Percentiles rank a stretch among this genome's conserved stretches.
Evolutionary conservation across 192 early-diverging fungal species (phyloP).

Genomic region (Jimgerdemannia lactiflua): DNA sequence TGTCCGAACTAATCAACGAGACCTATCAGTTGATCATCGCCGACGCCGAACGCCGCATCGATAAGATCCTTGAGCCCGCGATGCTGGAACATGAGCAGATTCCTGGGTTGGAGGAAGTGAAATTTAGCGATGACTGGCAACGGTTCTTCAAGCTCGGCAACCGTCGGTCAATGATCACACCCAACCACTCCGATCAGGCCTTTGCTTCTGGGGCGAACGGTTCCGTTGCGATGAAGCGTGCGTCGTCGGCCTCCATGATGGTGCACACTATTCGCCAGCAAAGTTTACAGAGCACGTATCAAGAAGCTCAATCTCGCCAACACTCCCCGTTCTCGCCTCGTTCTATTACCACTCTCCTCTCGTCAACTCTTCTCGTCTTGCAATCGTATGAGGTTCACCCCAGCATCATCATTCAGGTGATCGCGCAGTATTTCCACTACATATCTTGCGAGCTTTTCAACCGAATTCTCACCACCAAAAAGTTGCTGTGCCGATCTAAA

Average conservation of each 20-base stretch:
- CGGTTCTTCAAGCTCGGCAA: constrained; percentile 46
- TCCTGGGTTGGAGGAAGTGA: constrained; percentile 56
- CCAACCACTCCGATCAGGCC: background rate
- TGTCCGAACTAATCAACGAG: constrained; percentile 80
- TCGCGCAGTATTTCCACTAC: constrained; percentile 78
- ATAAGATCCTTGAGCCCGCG: constrained; percentile 61
- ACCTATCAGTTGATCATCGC: constrained; percentile 61
- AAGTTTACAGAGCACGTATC: background rate
- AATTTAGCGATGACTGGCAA: constrained; percentile 57
- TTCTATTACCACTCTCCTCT: constrained; percentile 70
- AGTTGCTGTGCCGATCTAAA: constrained; percentile 71
- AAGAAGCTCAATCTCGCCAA: constrained; percentile 13
- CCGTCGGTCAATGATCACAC: constrained; percentile 22
- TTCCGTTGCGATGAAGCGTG: constrained; percentile 5
- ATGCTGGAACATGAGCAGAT: constrained; percentile 72
- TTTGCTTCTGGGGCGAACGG: background rate
- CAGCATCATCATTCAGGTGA: constrained; percentile 62
- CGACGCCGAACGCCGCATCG: constrained; percentile 63
- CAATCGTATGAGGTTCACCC: constrained; percentile 75
- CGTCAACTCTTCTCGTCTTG: constrained; percentile 63
- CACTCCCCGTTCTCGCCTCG: constrained; percentile 52
- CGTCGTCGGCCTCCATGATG: constrained; percentile 5
- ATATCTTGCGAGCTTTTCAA: constrained; percentile 82
- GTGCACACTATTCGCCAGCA: background rate
- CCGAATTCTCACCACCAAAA: constrained; percentile 72